Evolutionary conservation across 164 flowering plant species (phyloP).

Genomic region (Litsea cubeba): DNA sequence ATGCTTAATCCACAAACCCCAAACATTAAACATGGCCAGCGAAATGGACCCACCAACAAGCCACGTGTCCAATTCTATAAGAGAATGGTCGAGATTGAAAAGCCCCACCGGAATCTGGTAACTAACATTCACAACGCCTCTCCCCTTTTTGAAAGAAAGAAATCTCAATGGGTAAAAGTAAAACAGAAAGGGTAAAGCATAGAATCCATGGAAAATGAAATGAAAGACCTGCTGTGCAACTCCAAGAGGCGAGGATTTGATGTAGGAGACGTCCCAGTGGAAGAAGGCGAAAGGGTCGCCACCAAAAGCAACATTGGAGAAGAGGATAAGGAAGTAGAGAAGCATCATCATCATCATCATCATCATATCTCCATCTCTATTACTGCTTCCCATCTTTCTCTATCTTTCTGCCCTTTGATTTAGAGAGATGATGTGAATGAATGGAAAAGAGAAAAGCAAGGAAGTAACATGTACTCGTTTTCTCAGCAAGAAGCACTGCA

Average conservation of each 20-base stretch:
- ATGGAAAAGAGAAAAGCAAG: too few species aligned
- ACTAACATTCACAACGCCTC: background rate
- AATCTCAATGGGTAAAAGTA: background rate
- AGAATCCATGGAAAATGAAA: background rate
- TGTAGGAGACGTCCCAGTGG: conserved; percentile 75
- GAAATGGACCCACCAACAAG: too few species aligned
- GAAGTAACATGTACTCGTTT: too few species aligned
- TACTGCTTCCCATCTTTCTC: too few species aligned
- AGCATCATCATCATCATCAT: background rate
- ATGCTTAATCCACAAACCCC: too few species aligned
- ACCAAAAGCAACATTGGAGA: conserved; percentile 23
- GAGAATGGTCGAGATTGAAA: background rate
- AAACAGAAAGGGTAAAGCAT: background rate
- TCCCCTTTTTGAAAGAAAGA: background rate
- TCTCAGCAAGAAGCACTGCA: too few species aligned
- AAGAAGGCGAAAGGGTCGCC: conserved; percentile 63
- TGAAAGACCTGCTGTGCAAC: conserved; percentile 54
- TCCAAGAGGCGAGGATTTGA: conserved; percentile 71
- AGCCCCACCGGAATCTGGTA: too few species aligned
- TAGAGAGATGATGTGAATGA: too few species aligned
- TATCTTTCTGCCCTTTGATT: too few species aligned
- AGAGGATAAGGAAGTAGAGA: background rate
- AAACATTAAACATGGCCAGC: too few species aligned
- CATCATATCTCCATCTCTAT: too few species aligned
- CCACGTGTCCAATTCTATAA: too few species aligned